Evolutionary conservation across 225 moss, liverwort and hornwort species (phyloP).

Genomic region (Neckera pumila): DNA sequence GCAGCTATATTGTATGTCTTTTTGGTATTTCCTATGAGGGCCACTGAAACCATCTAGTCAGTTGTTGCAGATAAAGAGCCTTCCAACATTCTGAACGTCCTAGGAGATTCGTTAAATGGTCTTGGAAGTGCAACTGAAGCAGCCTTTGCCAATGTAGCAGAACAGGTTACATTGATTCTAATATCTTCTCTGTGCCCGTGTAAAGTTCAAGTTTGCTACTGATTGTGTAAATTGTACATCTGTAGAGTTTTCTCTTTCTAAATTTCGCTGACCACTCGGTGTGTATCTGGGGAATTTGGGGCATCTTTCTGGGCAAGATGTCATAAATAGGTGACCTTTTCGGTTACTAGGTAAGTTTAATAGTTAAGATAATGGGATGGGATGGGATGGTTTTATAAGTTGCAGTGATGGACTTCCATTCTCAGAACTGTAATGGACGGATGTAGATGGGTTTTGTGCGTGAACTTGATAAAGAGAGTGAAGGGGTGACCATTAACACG

Average conservation of each 20-base stretch:
- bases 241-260: neutral
- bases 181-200: neutral
- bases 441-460: neutral
- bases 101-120: neutral
- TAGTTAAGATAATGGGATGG: neutral
- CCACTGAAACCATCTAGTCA: neutral
- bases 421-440: neutral
- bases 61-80: slow-evolving; percentile 10
- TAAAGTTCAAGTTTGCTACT: neutral
- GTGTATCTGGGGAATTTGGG: neutral
- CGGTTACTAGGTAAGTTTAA: neutral
- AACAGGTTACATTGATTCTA: slow-evolving; percentile 14
- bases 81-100: neutral
- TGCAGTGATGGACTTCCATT: neutral
- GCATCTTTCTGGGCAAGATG: neutral
- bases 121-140: neutral
- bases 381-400: neutral
- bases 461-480: neutral
- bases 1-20: neutral
- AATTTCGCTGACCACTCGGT: neutral
- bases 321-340: neutral
- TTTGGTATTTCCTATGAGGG: neutral
- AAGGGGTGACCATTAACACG: neutral
- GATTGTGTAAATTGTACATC: neutral
- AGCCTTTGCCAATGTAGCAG: neutral